These are phyloP conservation scores for Blastocystis hominis DNA, from an alignment of 352 stramenopile genomes.

Conservation along the genomic window DNA sequence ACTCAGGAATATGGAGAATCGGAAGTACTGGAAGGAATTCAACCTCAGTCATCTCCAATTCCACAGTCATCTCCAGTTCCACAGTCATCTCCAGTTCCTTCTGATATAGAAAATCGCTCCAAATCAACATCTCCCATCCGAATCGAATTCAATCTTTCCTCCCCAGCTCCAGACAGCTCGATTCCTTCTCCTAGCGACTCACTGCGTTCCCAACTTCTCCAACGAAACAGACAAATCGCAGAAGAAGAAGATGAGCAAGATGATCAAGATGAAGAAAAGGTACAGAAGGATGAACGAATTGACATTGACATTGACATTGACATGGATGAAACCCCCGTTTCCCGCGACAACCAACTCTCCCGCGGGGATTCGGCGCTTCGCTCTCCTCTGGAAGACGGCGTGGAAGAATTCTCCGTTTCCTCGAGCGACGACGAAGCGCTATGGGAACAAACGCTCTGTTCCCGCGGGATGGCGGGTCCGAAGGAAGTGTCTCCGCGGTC, in stretches of 20 bases:
- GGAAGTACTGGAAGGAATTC: background rate
- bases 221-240: background rate
- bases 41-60: background rate
- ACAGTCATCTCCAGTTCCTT: too few relatives aligned
- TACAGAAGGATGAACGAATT: too few relatives aligned
- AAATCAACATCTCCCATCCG: too few relatives aligned
- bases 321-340: too few relatives aligned
- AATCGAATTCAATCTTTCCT: too few relatives aligned
- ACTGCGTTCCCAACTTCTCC: background rate
- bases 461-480: background rate
- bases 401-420: background rate
- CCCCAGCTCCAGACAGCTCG: too few relatives aligned
- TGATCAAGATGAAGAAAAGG: too few relatives aligned
- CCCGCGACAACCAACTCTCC: background rate
- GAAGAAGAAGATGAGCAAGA: background rate
- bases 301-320: too few relatives aligned
- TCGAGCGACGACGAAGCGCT: conserved; percentile 8
- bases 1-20: background rate
- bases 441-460: conserved; percentile 16
- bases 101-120: too few relatives aligned
- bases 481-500: background rate
- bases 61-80: too few relatives aligned
- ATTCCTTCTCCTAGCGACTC: background rate
- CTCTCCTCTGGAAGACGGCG: background rate
- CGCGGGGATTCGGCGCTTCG: background rate